Conservation (phyloP, 208 protist genomes). For the Porcisia deanei region DNA sequence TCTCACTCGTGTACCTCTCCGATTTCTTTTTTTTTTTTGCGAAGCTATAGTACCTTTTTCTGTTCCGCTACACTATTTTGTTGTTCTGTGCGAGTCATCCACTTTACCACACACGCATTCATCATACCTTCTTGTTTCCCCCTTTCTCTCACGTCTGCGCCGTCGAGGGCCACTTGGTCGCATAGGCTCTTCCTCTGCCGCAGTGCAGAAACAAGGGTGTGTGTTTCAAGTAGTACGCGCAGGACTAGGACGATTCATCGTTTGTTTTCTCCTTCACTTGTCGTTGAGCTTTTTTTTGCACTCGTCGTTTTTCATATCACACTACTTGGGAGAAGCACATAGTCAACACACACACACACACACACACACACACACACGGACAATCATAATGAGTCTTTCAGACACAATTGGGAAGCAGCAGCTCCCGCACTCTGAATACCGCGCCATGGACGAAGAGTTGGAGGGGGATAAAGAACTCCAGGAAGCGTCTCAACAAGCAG, state of each 20-base stretch:
- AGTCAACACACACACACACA: neutral
- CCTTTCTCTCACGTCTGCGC: neutral
- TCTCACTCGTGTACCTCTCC: neutral
- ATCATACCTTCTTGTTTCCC: neutral
- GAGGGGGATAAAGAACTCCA: neutral
- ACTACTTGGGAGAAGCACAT: neutral
- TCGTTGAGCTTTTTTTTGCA: too few relatives aligned
- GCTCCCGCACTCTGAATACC: constrained; percentile 5
- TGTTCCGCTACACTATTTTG: neutral
- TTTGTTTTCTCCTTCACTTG: neutral
- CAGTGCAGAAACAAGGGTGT: neutral
- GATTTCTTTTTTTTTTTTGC: neutral
- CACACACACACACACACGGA: neutral
- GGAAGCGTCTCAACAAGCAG: neutral
- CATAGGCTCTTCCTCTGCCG: neutral
- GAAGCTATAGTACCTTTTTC: neutral
- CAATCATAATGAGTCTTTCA: constrained; percentile 3
- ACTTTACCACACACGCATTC: neutral
- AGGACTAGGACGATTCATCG: neutral
- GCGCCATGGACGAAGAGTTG: neutral
- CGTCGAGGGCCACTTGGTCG: neutral
- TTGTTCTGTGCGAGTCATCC: neutral
- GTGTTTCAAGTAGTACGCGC: neutral
- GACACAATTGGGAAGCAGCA: constrained; percentile 13
- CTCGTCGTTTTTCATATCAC: neutral